Evolutionary conservation across 2,329 filamentous ascomycete species (phyloP), one percentile per base, ranked within the genome.

Genomic region (Aspergillus luchuensis): DNA sequence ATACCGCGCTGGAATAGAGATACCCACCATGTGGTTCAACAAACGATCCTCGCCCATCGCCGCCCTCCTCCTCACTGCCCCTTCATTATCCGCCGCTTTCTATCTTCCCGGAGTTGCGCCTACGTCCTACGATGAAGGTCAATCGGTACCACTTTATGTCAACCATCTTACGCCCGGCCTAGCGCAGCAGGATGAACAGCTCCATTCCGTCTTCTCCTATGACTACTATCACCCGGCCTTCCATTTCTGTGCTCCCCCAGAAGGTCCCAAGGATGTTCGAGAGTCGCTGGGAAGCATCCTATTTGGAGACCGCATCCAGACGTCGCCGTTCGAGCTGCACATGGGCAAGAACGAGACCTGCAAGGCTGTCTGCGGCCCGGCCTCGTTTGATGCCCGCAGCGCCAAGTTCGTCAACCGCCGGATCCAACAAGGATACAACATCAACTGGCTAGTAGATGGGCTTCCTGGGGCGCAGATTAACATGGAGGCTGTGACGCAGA

Each of bases 21-120:
- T 64, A 55, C 59, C 61, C 69, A 75, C 69, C 53, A 79, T 79
- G 77, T 69, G 72, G 68, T 70, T 72, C 59, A 68, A 66, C 62
- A 69, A 69, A 62, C 72, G 68, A 57, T 59, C 67, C 8, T 64
- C 67, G n/a, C 57, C 75, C 28, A 48, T 78, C 21, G 66, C 68
- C 4, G 67, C 69, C 30, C 64, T 72, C 55, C 61, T 78, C 10
- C 63, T 76, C 10, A 36, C 73, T 5, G 66, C 72, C 8, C 69
- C 76, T 15, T 70, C 70, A 4, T 55, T 76, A 62, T 78, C 74
- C 13, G 83, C 87, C 2, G 91, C 92, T 58, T 99, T 98, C 81
- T 99, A 99, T 80, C 90, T 99, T 43, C 95, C 94, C 39, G 95
- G 95, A 68, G 92, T 97, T 69, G 93, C 94, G 66, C 95, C 95